Conservation (phyloP, 176 grass and related monocot genomes). For the Lolium perenne region DNA sequence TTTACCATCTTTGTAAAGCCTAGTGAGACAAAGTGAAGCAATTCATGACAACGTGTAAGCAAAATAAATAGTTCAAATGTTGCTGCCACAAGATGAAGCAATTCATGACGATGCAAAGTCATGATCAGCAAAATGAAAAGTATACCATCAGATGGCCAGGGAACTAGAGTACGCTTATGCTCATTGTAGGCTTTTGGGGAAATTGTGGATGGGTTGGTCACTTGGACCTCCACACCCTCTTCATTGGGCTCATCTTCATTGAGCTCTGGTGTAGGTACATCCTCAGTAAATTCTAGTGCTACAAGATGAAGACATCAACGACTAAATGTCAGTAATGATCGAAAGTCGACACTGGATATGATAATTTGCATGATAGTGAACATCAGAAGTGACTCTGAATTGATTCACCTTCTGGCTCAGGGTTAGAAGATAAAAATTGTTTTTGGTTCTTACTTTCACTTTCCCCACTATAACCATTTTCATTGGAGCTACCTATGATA, state of each 20-base stretch:
- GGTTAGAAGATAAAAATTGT: neutral
- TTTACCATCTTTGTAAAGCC: neutral
- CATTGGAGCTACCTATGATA: neutral
- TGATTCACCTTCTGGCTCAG: neutral
- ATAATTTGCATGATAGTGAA: too few species aligned
- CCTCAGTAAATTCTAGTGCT: neutral
- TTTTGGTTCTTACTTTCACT: neutral
- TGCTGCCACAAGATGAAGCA: neutral
- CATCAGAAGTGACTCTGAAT: too few species aligned
- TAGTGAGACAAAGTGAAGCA: neutral
- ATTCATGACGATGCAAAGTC: neutral
- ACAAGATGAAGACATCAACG: neutral
- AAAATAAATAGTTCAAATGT: neutral
- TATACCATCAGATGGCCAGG: conserved; percentile 2
- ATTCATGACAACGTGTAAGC: neutral
- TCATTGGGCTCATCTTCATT: too few species aligned
- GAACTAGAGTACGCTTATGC: neutral
- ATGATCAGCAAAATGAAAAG: neutral
- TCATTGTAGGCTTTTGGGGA: too few species aligned
- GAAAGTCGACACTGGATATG: neutral
- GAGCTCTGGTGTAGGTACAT: neutral
- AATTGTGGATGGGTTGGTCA: too few species aligned
- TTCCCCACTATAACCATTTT: neutral
- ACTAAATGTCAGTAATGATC: neutral
- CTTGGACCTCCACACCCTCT: too few species aligned